Conservation (phyloP, 768 basidiomycete genomes). For the Inosperma sp. region DNA sequence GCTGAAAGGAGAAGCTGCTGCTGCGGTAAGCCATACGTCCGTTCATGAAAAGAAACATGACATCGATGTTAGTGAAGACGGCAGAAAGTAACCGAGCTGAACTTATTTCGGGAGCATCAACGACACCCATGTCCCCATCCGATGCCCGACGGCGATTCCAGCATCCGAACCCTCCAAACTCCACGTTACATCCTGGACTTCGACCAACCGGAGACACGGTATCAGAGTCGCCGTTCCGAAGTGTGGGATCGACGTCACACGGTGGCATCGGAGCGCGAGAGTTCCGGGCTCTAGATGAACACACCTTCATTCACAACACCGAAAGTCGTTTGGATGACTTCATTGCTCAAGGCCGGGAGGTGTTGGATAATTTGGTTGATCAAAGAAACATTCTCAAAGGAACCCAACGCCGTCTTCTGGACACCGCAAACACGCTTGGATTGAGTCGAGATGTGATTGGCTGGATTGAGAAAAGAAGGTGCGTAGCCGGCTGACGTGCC, state of each 20-base stretch:
- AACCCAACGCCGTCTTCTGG: conserved; percentile 80
- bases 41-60: background rate
- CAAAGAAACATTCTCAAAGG: conserved; percentile 93
- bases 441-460: conserved; percentile 92
- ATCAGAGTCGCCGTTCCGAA: conserved; percentile 85
- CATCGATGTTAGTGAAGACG: conserved; percentile 38
- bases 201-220: conserved; percentile 45
- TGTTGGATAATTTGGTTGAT: conserved; percentile 86
- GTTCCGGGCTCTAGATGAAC: conserved; percentile 78
- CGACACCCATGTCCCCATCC: conserved; percentile 38
- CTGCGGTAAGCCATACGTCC: conserved; percentile 34
- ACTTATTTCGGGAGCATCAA: conserved; percentile 49
- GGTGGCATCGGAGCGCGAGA: conserved; percentile 58
- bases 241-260: conserved; percentile 40
- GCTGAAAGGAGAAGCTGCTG: conserved; percentile 57
- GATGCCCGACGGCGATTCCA: conserved; percentile 69
- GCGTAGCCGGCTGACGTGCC: conserved; percentile 17
- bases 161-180: conserved; percentile 37
- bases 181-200: conserved; percentile 52
- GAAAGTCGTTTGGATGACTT: conserved; percentile 84
- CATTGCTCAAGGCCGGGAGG: conserved; percentile 86
- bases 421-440: conserved; percentile 92
- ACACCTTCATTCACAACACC: conserved; percentile 82
- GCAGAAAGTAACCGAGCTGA: conserved; percentile 58
- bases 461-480: conserved; percentile 97